A percentile compares a stretch with the other conserved stretches of the same genome.
phyloP scores from a whole-genome alignment of 2,329 filamentous ascomycete genomes.

The Ophiobolus disseminans region DNA sequence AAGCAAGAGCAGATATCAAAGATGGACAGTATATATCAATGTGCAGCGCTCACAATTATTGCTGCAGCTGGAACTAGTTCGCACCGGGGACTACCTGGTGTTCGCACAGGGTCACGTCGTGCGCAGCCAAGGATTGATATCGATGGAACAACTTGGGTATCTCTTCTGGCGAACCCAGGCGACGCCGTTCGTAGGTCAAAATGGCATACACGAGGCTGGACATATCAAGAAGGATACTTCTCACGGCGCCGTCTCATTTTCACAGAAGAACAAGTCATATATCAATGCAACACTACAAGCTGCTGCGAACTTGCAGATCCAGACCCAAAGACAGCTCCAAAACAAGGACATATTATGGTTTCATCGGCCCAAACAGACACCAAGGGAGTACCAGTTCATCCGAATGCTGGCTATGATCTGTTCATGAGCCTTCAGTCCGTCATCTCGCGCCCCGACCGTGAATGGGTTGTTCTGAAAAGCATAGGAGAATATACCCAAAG shows the following conservation, averaged over 20 bases:
- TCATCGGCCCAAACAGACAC: too few species aligned
- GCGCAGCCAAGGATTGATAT: background rate
- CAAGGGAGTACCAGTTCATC: too few species aligned
- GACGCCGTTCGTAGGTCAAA: background rate
- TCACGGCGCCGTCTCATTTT: background rate
- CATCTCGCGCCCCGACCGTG: background rate
- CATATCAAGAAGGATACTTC: slow-evolving; percentile 2
- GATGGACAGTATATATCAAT: slow-evolving; percentile 15
- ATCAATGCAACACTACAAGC: background rate
- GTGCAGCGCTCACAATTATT: slow-evolving; percentile 11
- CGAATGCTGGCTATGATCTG: too few species aligned
- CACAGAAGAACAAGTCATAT: background rate
- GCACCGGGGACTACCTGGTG: slow-evolving; percentile 2
- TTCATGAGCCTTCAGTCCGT: background rate
- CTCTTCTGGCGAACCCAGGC: background rate
- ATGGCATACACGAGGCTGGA: background rate
- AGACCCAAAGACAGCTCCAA: background rate
- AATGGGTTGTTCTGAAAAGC: background rate
- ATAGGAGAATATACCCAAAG: background rate
- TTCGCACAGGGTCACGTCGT: background rate
- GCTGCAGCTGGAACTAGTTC: slow-evolving; percentile 6
- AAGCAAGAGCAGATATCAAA: slow-evolving; percentile 2
- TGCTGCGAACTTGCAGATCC: slow-evolving; percentile 5
- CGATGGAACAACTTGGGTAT: background rate
- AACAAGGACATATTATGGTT: background rate